phyloP scores from a whole-genome alignment of 1,284 basidiomycete genomes.

The Leccinum angustisporum region DNA sequence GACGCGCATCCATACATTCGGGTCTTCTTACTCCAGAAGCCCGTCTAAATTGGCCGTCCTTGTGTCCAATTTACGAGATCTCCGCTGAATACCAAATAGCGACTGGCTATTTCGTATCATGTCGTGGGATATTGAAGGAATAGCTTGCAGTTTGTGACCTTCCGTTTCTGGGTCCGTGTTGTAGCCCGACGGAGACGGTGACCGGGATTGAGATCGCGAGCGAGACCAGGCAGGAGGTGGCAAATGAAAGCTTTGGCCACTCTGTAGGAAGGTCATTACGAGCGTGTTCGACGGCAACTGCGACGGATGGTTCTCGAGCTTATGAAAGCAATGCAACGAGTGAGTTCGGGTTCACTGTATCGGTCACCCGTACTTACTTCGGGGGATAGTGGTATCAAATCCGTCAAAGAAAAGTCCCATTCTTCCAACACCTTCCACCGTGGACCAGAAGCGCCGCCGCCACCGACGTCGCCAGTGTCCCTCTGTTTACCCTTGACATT shows the following conservation, averaged over 20 bases:
- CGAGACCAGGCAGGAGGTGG: slow-evolving; percentile 36
- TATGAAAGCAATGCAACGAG: slow-evolving; percentile 10
- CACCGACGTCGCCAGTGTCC: slow-evolving; percentile 24
- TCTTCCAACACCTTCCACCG: slow-evolving; percentile 67
- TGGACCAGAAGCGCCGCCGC: slow-evolving; percentile 6
- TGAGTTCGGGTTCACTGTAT: slow-evolving; percentile 10
- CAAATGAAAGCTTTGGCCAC: slow-evolving; percentile 58
- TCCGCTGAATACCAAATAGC: slow-evolving; percentile 21
- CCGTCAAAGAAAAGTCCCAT: slow-evolving; percentile 65
- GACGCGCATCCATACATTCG: slow-evolving; percentile 7
- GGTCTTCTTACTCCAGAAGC: slow-evolving; percentile 59
- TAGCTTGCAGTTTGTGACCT: slow-evolving; percentile 34
- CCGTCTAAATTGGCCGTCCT: slow-evolving; percentile 65
- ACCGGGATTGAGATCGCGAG: slow-evolving; percentile 42
- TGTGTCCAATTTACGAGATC: slow-evolving; percentile 28
- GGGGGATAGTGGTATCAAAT: slow-evolving; percentile 60
- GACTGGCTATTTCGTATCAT: slow-evolving; percentile 17
- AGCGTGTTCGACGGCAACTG: slow-evolving; percentile 73
- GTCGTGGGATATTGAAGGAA: slow-evolving; percentile 23
- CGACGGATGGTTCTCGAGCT: slow-evolving; percentile 48
- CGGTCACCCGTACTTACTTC: slow-evolving; percentile 49
- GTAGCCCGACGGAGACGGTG: slow-evolving; percentile 57
- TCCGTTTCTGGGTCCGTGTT: slow-evolving; percentile 69
- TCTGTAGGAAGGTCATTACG: slow-evolving; percentile 61
- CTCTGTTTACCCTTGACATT: slow-evolving; percentile 48